Conservation (phyloP, 441 rosid species). For the Omphalea diandra region DNA sequence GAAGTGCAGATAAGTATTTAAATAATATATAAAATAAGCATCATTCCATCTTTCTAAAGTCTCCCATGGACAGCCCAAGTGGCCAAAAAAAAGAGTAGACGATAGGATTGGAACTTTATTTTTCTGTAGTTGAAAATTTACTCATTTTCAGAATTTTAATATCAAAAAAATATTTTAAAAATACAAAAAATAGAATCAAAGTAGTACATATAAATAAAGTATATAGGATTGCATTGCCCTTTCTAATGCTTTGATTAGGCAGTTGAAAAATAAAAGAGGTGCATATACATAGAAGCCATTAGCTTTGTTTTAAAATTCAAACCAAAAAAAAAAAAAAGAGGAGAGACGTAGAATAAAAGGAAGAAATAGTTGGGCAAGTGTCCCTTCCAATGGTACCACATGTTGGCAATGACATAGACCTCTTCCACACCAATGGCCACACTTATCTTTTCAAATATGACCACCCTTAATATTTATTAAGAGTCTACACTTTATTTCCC, state of each 20-base stretch:
- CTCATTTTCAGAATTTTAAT: no score
- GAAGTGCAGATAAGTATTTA: no score
- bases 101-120: no score
- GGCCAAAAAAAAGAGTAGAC: no score
- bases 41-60: no score
- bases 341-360: neutral
- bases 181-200: no score
- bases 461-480: neutral
- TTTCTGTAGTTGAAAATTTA: no score
- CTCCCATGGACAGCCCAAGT: no score
- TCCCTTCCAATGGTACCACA: constrained; percentile 29
- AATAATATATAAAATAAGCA: no score
- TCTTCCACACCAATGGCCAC: constrained; percentile 3
- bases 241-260: constrained; percentile 12
- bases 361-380: constrained; percentile 15
- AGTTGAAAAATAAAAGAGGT: constrained; percentile 10
- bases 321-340: neutral
- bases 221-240: constrained; percentile 5
- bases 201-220: no score
- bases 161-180: no score
- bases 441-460: constrained; percentile 10
- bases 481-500: neutral
- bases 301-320: neutral
- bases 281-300: neutral
- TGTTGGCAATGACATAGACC: constrained; percentile 30